Evolutionary conservation across 495 filamentous ascomycete species (phyloP), one percentile per base, ranked within the genome.

Genomic region (Penicillium cosmopolitanum): DNA sequence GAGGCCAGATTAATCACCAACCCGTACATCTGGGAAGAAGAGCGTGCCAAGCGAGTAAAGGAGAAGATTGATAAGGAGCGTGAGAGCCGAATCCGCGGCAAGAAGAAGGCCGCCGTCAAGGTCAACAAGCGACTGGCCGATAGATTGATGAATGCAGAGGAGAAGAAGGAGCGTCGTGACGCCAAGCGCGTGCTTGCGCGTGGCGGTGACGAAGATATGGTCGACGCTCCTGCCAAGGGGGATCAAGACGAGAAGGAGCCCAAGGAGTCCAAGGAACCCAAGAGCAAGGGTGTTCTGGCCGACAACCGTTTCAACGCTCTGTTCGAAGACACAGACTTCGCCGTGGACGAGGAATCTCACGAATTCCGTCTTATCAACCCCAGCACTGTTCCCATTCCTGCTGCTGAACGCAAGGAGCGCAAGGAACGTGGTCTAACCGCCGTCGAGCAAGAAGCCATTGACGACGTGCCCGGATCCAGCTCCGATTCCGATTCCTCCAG

Each of bases 11-110:
- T 98, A 57, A 96, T 97, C 59, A 85, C 89, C 42, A 93, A 97
- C 73, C 95, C 95, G 1, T 96, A 93, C 68, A 81, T 95, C 57
- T 95, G 89, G 85, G 90, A 96, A 64, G 89, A 96, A 63, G 89
- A 96, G 70, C 84, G 93, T 42, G 86, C 86, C 35, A 96, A 96
- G 78, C 84, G 88, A 55, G 81, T 98, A 52, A 90, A 91, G 71
- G 90, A 94, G 72, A 96, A 90, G 81, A 91, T 98, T 43, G 91
- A 96, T 66, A 96, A 96, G 75, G 93, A 97, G 74, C 82, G 96
- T 38, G 89, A 93, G 65, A 93, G 86, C 65, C 85, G 96, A 60
- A 98, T 99, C 68, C 81, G 96, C 61, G 92, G 94, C 57, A 89
- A 87, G 69, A 96, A 94, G 82, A 95, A 94, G 79, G 89, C 94